Base-by-base conservation (phyloP, 129 eudicot species). In the Chrysanthemum seticuspe region DNA sequence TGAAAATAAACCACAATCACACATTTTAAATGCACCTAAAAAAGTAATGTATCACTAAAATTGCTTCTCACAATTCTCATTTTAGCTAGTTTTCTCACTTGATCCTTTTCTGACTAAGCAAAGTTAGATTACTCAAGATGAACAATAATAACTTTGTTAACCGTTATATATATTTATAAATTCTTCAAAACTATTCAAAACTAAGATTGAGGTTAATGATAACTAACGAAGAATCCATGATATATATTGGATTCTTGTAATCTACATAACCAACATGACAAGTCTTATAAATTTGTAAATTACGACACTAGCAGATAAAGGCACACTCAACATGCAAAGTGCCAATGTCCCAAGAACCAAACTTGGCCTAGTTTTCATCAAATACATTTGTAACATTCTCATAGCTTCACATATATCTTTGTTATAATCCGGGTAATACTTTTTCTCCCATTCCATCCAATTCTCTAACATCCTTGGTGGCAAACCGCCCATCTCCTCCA, bases 401-500 rank as follows among this genome's bases (percentile, higher is more conserved):
- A 82, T 67, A 2, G 64, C 78, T 27, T 82, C 85, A 68, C 83
- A 81, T 21, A 91, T 79, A 74, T 80, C 80, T 69, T 81, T 80
- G 62, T 85, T 74, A 74, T 83, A 85, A 48, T 74, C 52, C 58
- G 45, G 9, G 36, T 78, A 87, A 1, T 76, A 65, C 23, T 60
- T 78, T 63, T 79, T 85, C 84, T 90, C 94, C 94, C 94, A 87
- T 60, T 79, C 87, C 87, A 64, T 87, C 93, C 96, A 89, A 51
- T 76, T 73, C 3, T 73, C 44, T 0, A 80, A 61, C 15, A 70
- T 54, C 62, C 25, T 56, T 31, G 65, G 68, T 29, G 34, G 55
- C 21, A 60, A 47, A 48, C 50, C 59, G 9, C 40, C 40, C 21
- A 18, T 49, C 71, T 86, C 84, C 53, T 44, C 10, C 55, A 70